Evolutionary conservation across 495 filamentous ascomycete species (phyloP).

Genomic region (Trypethelium eluteriae): DNA sequence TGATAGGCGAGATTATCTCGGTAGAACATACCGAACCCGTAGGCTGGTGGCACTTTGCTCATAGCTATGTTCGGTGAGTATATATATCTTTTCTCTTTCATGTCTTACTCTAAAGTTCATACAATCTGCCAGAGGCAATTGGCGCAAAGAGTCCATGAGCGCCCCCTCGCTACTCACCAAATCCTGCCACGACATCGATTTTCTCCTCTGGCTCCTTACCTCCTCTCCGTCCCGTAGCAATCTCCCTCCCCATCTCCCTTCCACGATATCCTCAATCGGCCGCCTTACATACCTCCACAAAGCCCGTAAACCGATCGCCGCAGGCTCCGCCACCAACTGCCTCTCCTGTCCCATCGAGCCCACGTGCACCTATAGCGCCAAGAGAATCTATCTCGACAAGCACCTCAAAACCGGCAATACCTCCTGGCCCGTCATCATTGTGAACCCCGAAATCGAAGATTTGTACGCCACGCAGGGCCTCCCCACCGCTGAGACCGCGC

Average conservation of each 20-base stretch:
- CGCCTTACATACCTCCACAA: slow-evolving; percentile 64
- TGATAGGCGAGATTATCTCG: slow-evolving; percentile 78
- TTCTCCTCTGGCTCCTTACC: slow-evolving; percentile 80
- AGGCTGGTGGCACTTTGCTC: slow-evolving; percentile 92
- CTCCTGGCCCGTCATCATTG: slow-evolving; percentile 79
- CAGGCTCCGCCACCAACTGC: slow-evolving; percentile 79
- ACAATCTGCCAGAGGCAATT: slow-evolving; percentile 58
- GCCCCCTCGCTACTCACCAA: slow-evolving; percentile 84
- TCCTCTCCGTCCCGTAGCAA: slow-evolving; percentile 45
- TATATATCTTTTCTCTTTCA: background rate
- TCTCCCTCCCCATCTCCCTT: slow-evolving; percentile 61
- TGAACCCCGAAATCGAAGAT: slow-evolving; percentile 85
- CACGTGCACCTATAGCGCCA: slow-evolving; percentile 74
- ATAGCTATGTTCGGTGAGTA: slow-evolving; percentile 73
- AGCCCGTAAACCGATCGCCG: slow-evolving; percentile 61
- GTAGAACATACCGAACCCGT: slow-evolving; percentile 90
- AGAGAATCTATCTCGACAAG: slow-evolving; percentile 61
- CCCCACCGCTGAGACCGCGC: slow-evolving; percentile 37
- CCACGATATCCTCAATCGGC: slow-evolving; percentile 63
- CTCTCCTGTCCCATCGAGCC: slow-evolving; percentile 65
- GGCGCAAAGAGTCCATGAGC: slow-evolving; percentile 66
- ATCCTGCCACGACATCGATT: slow-evolving; percentile 89
- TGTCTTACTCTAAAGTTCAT: background rate
- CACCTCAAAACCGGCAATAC: slow-evolving; percentile 50
- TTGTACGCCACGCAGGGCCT: slow-evolving; percentile 36